A percentile compares a stretch with the other conserved stretches of the same genome.
Conservation (phyloP, 2,329 filamentous ascomycete species). For the Cordyceps sp. region DNA sequence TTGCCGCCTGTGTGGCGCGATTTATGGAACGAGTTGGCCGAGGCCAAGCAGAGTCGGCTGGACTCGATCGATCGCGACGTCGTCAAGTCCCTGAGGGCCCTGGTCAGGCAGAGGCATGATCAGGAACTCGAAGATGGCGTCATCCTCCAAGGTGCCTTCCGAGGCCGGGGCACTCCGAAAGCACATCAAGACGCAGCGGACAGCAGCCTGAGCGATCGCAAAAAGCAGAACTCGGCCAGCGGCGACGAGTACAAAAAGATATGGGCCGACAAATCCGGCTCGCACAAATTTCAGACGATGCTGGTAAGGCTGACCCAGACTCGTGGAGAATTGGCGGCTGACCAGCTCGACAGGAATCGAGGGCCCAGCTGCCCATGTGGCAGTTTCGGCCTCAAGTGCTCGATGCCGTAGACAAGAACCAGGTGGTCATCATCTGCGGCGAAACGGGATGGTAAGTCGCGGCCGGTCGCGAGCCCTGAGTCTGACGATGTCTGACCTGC, state of each 20-base stretch:
- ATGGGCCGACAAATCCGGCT: constrained; percentile 40
- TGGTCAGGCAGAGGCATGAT: constrained; percentile 52
- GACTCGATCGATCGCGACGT: constrained; percentile 54
- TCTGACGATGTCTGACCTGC: constrained; percentile 7
- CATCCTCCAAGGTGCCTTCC: constrained; percentile 61
- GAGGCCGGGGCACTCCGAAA: constrained; percentile 35
- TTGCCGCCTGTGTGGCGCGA: constrained; percentile 72
- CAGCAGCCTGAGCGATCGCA: constrained; percentile 26
- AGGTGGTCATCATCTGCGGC: constrained; percentile 85
- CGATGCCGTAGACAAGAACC: constrained; percentile 57
- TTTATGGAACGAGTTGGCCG: constrained; percentile 65
- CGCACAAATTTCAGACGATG: constrained; percentile 61
- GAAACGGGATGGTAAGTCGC: constrained; percentile 66
- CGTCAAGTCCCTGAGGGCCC: constrained; percentile 50
- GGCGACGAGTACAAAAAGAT: constrained; percentile 37
- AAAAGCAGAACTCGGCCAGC: constrained; percentile 18
- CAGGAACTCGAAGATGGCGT: constrained; percentile 59
- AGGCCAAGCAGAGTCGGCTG: constrained; percentile 49
- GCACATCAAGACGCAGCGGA: constrained; percentile 30
- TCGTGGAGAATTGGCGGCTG: neutral
- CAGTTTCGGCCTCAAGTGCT: constrained; percentile 66
- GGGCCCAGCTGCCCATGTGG: constrained; percentile 81
- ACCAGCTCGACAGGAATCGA: constrained; percentile 26
- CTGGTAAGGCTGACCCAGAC: constrained; percentile 27
- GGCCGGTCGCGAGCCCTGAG: no score